A percentile compares a stretch with the other conserved stretches of the same genome.
These are phyloP conservation scores for Fusarium veterinarium DNA, from an alignment of 2,329 filamentous ascomycete genomes.

Conservation along the genomic window DNA sequence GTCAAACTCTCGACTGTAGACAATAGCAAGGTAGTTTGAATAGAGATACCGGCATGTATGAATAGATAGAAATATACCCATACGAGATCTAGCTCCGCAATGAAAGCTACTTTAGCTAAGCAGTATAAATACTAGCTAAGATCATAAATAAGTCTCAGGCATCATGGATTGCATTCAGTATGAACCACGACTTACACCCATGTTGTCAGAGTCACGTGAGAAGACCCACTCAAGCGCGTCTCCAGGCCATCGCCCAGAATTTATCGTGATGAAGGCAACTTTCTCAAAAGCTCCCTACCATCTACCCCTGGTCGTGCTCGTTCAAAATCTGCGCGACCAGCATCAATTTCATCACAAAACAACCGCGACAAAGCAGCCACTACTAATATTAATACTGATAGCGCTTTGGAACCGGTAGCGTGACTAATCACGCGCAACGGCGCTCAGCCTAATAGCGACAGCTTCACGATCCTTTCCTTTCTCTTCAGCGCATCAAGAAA, in stretches of 20 bases:
- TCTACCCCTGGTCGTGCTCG: slow-evolving; percentile 45
- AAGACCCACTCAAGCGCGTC: slow-evolving; percentile 40
- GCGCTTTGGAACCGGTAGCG: slow-evolving; percentile 41
- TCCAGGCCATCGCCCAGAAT: slow-evolving; percentile 46
- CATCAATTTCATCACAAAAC: slow-evolving; percentile 39
- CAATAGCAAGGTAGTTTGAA: background rate
- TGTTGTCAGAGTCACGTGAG: slow-evolving; percentile 35
- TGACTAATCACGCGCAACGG: slow-evolving; percentile 52
- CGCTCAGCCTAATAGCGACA: slow-evolving; percentile 49
- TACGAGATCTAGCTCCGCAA: too few relatives aligned
- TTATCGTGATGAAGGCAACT: slow-evolving; percentile 49
- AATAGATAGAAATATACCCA: background rate
- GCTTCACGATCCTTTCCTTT: slow-evolving; percentile 37
- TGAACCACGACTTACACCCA: background rate
- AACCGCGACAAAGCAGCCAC: slow-evolving; percentile 1
- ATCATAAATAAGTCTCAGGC: background rate
- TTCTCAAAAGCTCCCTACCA: slow-evolving; percentile 40
- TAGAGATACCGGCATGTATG: background rate
- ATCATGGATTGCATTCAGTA: background rate
- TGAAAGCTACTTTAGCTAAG: background rate
- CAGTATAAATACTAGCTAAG: background rate
- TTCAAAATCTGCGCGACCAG: slow-evolving; percentile 46
- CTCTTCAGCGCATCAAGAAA: slow-evolving; percentile 44
- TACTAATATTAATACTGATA: slow-evolving; percentile 22
- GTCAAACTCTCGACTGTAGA: too few relatives aligned